Base-by-base conservation (phyloP, 805 yeast species). In the Kodamaea jinghongensis region DNA sequence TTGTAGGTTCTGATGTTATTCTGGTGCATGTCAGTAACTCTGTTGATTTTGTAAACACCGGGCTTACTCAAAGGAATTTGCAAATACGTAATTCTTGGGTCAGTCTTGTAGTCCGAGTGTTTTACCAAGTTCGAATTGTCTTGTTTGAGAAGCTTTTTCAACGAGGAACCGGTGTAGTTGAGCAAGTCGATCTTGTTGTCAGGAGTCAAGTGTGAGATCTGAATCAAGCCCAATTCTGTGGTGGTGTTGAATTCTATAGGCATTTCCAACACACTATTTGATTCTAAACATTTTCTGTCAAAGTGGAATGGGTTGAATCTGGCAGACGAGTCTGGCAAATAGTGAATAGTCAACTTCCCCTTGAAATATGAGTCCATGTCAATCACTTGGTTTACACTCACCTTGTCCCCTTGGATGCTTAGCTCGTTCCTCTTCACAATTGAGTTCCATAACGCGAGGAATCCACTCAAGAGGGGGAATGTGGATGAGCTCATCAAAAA, bases 241-340 rank as follows among this genome's bases (percentile, higher is more conserved):
- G 96, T 79, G 8, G 96, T 81, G 51, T 93, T 90, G 50, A 88
- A 75, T 48, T 81, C 78, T 10, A 93, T 69, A 5, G 98, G 96
- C 44, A 89, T 67, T 25, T 53, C 51, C 20, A 74, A 45, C 10
- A 58, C 52, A 26, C 44, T 54, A 6, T 42, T 39, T 10, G 55
- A 48, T 12, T 76, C 75, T 31, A 84, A 48, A 63, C 99, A 93
- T 44, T 74, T 75, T 4, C 77, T 70, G 20, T 55, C 56, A 37
- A 76, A 79, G 36, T 71, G 76, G 50, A 79, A 76, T 2, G 96
- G 96, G 47, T 90, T 88, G 50, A 93, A 64, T 52, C 73, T 70
- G 4, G 95, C 96, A 0, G 95, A 83, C 31, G 95, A 84, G 61
- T 91, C 97, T 0, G 99, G 98, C 26, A 93, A 67, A 45, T 86